Conservation (phyloP, 805 yeast genomes). For the Ogataea ganodermae region DNA sequence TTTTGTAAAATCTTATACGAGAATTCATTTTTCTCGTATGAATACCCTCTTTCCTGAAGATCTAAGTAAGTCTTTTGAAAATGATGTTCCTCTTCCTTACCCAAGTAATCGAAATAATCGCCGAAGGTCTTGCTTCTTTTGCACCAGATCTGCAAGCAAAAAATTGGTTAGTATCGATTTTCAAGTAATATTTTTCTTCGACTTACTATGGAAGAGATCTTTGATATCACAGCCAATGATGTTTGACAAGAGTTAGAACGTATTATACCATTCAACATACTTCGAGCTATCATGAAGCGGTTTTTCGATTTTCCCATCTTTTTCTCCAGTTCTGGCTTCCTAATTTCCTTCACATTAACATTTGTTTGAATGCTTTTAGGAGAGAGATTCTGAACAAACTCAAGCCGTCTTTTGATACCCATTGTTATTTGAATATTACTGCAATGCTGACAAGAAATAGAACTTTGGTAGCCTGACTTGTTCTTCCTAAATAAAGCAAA, state of each 20-base stretch:
- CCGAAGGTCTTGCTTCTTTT: slow-evolving; percentile 5
- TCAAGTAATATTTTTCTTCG: neutral
- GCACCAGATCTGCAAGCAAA: slow-evolving; percentile 12
- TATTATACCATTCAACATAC: slow-evolving; percentile 15
- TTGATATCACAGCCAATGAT: slow-evolving; percentile 13
- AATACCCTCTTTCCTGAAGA: neutral
- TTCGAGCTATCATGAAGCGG: slow-evolving; percentile 20
- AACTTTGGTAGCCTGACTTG: no score
- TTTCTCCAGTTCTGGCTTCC: slow-evolving; percentile 4
- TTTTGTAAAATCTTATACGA: neutral
- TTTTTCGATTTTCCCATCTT: slow-evolving; percentile 17
- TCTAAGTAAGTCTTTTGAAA: neutral
- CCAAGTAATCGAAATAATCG: slow-evolving; percentile 14
- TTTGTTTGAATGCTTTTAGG: slow-evolving; percentile 3
- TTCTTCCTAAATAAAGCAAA: neutral
- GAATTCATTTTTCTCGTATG: neutral
- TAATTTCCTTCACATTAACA: neutral
- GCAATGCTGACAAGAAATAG: neutral
- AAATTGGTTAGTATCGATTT: neutral
- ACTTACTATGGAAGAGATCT: slow-evolving; percentile 21
- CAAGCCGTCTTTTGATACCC: neutral
- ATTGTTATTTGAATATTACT: neutral
- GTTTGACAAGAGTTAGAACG: neutral
- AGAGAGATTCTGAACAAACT: slow-evolving; percentile 12
- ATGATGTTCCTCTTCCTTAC: slow-evolving; percentile 8